Conservation (phyloP, 116 monocot species). For the Cymodocea nodosa region DNA sequence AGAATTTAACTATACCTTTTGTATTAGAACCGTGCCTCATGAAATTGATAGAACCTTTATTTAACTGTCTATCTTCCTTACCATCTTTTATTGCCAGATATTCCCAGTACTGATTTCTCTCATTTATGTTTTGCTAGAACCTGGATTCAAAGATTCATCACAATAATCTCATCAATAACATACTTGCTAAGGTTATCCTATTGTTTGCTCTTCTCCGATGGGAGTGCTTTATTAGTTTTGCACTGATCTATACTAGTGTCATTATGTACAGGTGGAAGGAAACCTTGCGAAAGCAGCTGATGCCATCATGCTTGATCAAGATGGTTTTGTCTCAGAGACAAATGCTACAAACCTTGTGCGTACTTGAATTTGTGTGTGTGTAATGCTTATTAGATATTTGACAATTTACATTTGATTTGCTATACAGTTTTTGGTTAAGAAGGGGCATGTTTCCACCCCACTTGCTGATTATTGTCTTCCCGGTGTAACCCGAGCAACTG, state of each 20-base stretch:
- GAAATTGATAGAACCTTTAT: too few relatives aligned
- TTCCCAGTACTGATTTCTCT: neutral
- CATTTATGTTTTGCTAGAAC: constrained; percentile 36
- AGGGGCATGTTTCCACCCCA: constrained; percentile 71
- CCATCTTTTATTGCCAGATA: neutral
- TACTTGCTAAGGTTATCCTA: constrained; percentile 65
- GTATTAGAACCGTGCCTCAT: too few relatives aligned
- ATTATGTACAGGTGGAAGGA: constrained; percentile 62
- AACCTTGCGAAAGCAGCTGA: constrained; percentile 83
- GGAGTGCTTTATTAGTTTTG: neutral
- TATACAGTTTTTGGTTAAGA: constrained; percentile 88
- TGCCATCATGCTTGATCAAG: constrained; percentile 95
- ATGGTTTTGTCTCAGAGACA: constrained; percentile 97
- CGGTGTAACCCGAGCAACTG: constrained; percentile 85
- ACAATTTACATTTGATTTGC: neutral
- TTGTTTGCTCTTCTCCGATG: neutral
- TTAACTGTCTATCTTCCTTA: too few relatives aligned
- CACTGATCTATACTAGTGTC: neutral
- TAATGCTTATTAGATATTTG: neutral
- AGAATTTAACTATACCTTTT: too few relatives aligned
- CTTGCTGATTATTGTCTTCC: constrained; percentile 97
- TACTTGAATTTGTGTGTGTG: too few relatives aligned
- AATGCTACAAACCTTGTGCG: constrained; percentile 98
- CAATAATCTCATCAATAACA: constrained; percentile 98
- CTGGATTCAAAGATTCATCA: constrained; percentile 98